Conservation (phyloP, 345 rosid genomes). For the Isatis tinctoria region DNA sequence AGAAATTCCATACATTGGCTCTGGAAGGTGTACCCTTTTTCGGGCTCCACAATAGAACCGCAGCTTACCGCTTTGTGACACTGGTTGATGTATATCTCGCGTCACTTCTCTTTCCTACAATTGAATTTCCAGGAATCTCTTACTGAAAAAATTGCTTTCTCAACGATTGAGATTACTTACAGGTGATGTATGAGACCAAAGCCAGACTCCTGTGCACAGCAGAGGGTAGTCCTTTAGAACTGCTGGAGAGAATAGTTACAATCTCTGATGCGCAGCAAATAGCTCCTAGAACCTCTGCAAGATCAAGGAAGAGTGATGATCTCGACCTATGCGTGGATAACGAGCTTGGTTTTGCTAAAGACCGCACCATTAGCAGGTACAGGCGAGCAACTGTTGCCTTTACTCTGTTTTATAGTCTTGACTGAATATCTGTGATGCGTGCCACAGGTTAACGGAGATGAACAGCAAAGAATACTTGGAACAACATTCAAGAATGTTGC, state of each 20-base stretch:
- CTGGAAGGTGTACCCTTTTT: slow-evolving; percentile 81
- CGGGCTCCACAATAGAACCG: slow-evolving; percentile 80
- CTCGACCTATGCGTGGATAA: slow-evolving; percentile 85
- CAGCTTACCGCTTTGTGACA: slow-evolving; percentile 97
- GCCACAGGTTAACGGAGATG: slow-evolving; percentile 84
- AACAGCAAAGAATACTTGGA: slow-evolving; percentile 93
- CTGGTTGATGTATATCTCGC: slow-evolving; percentile 70
- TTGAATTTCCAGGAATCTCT: not conserved
- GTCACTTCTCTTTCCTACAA: not conserved
- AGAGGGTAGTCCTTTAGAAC: slow-evolving; percentile 73
- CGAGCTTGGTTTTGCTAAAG: slow-evolving; percentile 92
- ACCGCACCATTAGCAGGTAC: slow-evolving; percentile 96
- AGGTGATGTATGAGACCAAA: slow-evolving; percentile 95
- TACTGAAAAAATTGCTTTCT: not conserved
- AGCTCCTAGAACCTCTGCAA: slow-evolving; percentile 84
- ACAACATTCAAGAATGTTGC: slow-evolving; percentile 43
- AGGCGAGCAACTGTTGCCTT: not conserved
- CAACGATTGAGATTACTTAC: not conserved
- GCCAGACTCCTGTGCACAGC: slow-evolving; percentile 83
- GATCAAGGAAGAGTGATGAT: slow-evolving; percentile 81
- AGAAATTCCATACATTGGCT: slow-evolving; percentile 87
- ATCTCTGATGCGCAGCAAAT: slow-evolving; percentile 61
- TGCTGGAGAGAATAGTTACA: slow-evolving; percentile 66
- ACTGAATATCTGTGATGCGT: not conserved
- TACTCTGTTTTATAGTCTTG: not conserved